These are phyloP conservation scores for Helichrysum umbraculigerum DNA, from an alignment of 129 eudicot species.

Conservation along the genomic window DNA sequence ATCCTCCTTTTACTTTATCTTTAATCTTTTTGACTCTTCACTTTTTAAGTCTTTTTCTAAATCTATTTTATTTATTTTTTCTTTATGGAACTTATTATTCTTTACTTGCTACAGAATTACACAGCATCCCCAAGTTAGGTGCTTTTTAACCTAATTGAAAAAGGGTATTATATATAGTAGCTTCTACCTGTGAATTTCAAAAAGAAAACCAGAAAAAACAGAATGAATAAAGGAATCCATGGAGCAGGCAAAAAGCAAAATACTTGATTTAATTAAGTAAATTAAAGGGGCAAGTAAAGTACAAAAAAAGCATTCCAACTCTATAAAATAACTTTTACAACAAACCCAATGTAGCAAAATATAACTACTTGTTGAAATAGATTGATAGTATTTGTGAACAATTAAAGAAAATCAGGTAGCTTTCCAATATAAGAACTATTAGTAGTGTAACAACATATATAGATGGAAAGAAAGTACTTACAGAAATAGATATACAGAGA, in stretches of 20 bases:
- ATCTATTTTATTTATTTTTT: neutral
- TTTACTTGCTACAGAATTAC: neutral
- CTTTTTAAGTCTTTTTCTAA: slow-evolving; percentile 20
- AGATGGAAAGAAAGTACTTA: slow-evolving; percentile 3
- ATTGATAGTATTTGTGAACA: slow-evolving; percentile 26
- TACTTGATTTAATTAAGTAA: slow-evolving; percentile 9
- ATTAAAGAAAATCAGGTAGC: slow-evolving; percentile 35
- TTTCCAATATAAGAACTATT: slow-evolving; percentile 33
- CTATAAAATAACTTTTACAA: slow-evolving; percentile 5
- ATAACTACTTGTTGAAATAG: slow-evolving; percentile 23
- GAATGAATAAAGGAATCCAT: slow-evolving; percentile 14
- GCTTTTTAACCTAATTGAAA: neutral
- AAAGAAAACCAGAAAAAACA: slow-evolving; percentile 2
- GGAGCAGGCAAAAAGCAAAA: slow-evolving; percentile 23
- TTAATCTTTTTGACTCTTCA: slow-evolving; percentile 19
- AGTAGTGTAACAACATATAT: slow-evolving; percentile 11
- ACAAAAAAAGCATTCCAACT: slow-evolving; percentile 31
- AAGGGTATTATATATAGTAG: slow-evolving; percentile 1
- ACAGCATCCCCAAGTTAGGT: slow-evolving; percentile 7
- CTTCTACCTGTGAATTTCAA: slow-evolving; percentile 31
- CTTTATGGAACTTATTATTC: slow-evolving; percentile 24
- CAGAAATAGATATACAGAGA: neutral
- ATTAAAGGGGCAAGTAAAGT: slow-evolving; percentile 26
- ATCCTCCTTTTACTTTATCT: slow-evolving; percentile 26
- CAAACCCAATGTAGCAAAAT: slow-evolving; percentile 46